Evolutionary conservation across 495 filamentous ascomycete species (phyloP).

Genomic region (Xanthoparmelia taractica): DNA sequence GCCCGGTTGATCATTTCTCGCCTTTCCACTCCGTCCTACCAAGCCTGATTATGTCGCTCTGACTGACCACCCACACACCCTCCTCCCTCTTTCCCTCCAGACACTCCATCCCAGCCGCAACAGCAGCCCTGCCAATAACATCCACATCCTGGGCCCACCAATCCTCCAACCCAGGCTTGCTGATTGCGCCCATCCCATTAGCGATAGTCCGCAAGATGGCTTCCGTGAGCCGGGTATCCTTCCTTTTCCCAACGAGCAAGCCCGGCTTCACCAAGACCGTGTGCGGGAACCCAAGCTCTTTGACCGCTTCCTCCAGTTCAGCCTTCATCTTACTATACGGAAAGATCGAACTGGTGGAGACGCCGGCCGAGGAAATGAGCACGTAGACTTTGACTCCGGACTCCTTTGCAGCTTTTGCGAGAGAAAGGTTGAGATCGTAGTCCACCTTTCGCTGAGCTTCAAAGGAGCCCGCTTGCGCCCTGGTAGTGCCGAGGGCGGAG

Average conservation of each 20-base stretch:
- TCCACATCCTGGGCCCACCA: constrained; percentile 65
- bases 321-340: constrained; percentile 70
- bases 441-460: constrained; percentile 71
- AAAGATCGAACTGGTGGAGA: constrained; percentile 39
- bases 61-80: constrained; percentile 29
- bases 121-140: constrained; percentile 66
- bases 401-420: constrained; percentile 57
- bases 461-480: constrained; percentile 56
- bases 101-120: constrained; percentile 43
- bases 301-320: constrained; percentile 70
- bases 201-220: constrained; percentile 42
- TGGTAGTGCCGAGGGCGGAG: constrained; percentile 61
- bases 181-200: constrained; percentile 44
- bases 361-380: constrained; percentile 53
- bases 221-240: constrained; percentile 45
- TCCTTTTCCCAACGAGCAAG: constrained; percentile 61
- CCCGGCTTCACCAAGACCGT: constrained; percentile 69
- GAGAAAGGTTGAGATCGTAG: constrained; percentile 62
- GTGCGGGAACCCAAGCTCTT: constrained; percentile 61
- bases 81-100: constrained; percentile 19
- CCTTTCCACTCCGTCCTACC: constrained; percentile 25
- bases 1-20: neutral
- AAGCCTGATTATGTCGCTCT: constrained; percentile 32
- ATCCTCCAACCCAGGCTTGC: constrained; percentile 50
- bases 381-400: constrained; percentile 60